A percentile compares a stretch with the other conserved stretches of the same genome.
These are phyloP conservation scores for Cicer bijugum DNA, from an alignment of 306 rosid genomes.

Conservation along the genomic window DNA sequence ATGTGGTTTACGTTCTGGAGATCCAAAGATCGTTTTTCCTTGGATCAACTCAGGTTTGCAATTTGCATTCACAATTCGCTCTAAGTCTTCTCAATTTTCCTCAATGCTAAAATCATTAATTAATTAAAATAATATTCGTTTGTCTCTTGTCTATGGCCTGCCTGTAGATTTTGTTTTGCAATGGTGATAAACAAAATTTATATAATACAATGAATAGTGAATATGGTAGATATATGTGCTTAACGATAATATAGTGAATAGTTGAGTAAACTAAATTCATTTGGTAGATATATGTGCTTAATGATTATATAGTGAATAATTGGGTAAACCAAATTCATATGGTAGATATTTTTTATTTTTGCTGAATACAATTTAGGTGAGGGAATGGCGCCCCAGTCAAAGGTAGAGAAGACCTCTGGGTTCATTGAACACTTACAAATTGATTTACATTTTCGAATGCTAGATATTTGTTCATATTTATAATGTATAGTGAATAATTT, in stretches of 20 bases:
- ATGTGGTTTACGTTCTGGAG: conserved; percentile 89
- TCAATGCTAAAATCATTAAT: not conserved
- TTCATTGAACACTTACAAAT: too few relatives aligned
- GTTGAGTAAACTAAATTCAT: not conserved
- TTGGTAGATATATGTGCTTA: not conserved
- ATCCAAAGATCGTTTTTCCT: conserved; percentile 78
- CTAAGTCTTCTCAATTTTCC: not conserved
- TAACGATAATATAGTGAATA: not conserved
- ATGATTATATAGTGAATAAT: conserved; percentile 2
- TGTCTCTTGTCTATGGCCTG: not conserved
- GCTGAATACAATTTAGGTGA: too few relatives aligned
- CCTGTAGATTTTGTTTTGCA: not conserved
- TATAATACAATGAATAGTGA: not conserved
- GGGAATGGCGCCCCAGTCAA: too few relatives aligned
- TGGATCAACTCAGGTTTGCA: conserved; percentile 75
- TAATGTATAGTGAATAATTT: not conserved
- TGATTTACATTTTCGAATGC: not conserved
- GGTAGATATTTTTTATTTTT: too few relatives aligned
- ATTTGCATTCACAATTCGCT: conserved; percentile 36
- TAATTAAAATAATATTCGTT: not conserved
- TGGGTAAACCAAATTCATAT: not conserved
- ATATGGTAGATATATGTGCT: not conserved
- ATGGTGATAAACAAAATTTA: not conserved
- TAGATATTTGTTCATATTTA: conserved; percentile 10
- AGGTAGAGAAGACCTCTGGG: too few relatives aligned